phyloP scores from a whole-genome alignment of 148 eudicot genomes.

The Salicornia ramosissima region DNA sequence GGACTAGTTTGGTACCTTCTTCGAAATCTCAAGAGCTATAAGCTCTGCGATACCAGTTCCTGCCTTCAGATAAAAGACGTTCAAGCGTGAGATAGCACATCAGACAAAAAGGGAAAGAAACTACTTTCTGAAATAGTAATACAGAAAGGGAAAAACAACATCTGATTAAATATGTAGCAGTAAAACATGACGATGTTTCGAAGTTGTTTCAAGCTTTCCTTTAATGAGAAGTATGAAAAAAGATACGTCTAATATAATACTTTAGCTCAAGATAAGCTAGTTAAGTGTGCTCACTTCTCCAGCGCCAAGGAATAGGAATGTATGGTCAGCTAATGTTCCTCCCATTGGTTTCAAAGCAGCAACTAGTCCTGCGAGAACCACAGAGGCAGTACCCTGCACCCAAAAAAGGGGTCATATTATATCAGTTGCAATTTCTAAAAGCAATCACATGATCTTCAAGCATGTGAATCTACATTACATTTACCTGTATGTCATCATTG shows the following conservation, averaged over 20 bases:
- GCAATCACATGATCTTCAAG: neutral
- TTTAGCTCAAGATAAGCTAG: neutral
- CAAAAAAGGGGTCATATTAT: neutral
- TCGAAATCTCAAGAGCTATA: slow-evolving; percentile 83
- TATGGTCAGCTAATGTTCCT: slow-evolving; percentile 80
- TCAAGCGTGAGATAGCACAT: slow-evolving; percentile 16
- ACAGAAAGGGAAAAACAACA: neutral
- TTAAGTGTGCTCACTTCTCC: slow-evolving; percentile 60
- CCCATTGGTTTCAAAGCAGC: slow-evolving; percentile 61
- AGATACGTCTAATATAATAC: neutral
- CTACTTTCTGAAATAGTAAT: neutral
- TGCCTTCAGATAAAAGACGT: slow-evolving; percentile 50
- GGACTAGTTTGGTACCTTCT: slow-evolving; percentile 39
- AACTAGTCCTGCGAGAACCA: slow-evolving; percentile 79
- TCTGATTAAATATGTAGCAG: neutral
- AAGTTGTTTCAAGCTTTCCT: neutral
- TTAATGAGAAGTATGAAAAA: neutral
- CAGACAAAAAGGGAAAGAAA: neutral
- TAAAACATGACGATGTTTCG: neutral
- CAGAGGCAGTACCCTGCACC: slow-evolving; percentile 87
- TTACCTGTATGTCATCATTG: slow-evolving; percentile 94
- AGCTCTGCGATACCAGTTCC: slow-evolving; percentile 97
- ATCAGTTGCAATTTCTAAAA: slow-evolving; percentile 8
- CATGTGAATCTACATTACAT: neutral
- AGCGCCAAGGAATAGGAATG: slow-evolving; percentile 84